Percentiles rank a stretch among this genome's conserved stretches.
Conservation (phyloP, 495 filamentous ascomycete genomes). For the Apiosordaria backusii region DNA sequence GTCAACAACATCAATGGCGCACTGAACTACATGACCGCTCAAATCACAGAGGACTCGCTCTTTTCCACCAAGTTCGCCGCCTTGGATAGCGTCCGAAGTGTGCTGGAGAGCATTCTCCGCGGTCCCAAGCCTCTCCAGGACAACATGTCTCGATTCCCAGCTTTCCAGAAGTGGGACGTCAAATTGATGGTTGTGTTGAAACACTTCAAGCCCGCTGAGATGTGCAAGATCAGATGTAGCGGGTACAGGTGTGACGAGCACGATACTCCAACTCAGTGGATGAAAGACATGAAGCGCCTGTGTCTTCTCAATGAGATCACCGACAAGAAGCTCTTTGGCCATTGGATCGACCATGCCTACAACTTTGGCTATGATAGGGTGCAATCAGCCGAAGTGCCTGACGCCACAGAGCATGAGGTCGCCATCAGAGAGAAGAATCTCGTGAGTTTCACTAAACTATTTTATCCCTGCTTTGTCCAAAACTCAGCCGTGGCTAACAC, state of each 20-base stretch:
- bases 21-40: background rate
- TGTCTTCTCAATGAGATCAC: background rate
- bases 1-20: background rate
- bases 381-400: background rate
- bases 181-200: background rate
- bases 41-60: background rate
- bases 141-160: background rate
- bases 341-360: background rate
- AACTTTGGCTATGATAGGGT: background rate
- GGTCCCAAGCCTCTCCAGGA: background rate
- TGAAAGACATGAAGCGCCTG: background rate
- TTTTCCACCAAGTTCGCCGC: background rate
- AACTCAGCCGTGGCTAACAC: background rate
- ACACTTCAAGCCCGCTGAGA: background rate
- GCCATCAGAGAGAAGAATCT: background rate
- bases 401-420: background rate
- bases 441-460: background rate
- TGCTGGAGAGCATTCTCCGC: background rate
- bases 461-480: background rate
- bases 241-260: background rate
- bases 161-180: background rate
- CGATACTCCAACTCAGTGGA: background rate
- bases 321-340: background rate
- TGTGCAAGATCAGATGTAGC: background rate
- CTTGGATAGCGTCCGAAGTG: background rate